These are phyloP conservation scores for Calonectria hongkongensis DNA, from an alignment of 2,329 filamentous ascomycete genomes.

Conservation along the genomic window DNA sequence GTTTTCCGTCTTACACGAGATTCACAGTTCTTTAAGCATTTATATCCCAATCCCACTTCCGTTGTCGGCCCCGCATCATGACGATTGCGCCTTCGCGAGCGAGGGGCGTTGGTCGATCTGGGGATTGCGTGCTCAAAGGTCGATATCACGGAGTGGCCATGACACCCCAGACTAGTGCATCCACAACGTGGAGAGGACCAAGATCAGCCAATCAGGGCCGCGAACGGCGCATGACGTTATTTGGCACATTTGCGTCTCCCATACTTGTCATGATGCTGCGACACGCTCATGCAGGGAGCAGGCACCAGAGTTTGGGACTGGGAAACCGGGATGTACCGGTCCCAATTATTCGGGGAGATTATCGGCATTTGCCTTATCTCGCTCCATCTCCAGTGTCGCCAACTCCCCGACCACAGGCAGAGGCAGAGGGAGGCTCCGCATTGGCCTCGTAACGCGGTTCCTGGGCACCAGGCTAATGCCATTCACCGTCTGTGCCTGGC, in stretches of 20 bases:
- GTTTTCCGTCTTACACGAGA: neutral
- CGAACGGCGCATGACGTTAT: slow-evolving; percentile 33
- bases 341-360: slow-evolving; percentile 24
- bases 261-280: slow-evolving; percentile 24
- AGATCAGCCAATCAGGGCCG: slow-evolving; percentile 9
- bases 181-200: slow-evolving; percentile 3
- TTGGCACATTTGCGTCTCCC: neutral
- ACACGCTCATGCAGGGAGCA: slow-evolving; percentile 17
- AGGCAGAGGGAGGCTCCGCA: neutral
- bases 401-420: neutral
- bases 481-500: neutral
- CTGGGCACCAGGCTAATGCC: neutral
- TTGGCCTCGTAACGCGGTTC: slow-evolving; percentile 22
- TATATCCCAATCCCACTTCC: slow-evolving; percentile 45
- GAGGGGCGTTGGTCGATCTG: slow-evolving; percentile 40
- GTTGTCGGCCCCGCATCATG: slow-evolving; percentile 47
- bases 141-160: slow-evolving; percentile 54
- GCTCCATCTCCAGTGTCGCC: neutral
- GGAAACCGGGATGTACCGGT: neutral
- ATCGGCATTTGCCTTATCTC: slow-evolving; percentile 24
- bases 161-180: slow-evolving; percentile 34
- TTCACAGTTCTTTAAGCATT: slow-evolving; percentile 33
- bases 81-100: slow-evolving; percentile 51
- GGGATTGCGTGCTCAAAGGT: slow-evolving; percentile 53
- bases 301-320: neutral